Base-by-base conservation (phyloP, 2,329 filamentous ascomycete genomes). In the Cercospora sp. region DNA sequence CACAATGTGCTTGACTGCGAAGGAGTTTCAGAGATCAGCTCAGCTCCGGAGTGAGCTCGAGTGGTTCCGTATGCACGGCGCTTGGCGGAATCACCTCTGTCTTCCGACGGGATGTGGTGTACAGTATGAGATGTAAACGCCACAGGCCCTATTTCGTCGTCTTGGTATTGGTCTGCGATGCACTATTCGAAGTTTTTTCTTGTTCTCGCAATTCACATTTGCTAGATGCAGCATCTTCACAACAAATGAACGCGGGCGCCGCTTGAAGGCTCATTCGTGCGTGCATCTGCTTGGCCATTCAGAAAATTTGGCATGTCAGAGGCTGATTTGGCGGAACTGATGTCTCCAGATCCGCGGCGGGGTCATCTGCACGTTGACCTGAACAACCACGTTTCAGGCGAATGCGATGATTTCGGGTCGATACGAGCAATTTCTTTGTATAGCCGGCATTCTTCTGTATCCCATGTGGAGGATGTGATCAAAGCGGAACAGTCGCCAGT, bases 11-110 rank as follows among this genome's bases (percentile, higher is more conserved):
- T 36, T 59, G 28, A 16, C 16, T 20, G 13, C 5, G n/a, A 8
- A 59, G 18, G n/a, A n/a, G 16, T 9, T 8, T 23, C 23, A 16
- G 16, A 30, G 18, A 59, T 30, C 53, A 23, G 12, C 30, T 59
- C 30, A 20, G 28, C 55, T 36, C n/a, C 30, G 55, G 55, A 59
- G 5, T 13, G 26, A 31, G 18, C 30, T 33, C 10, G 9, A 36
- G 12, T 59, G 55, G 55, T 59, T 59, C 28, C 55, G 55, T 36
- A 31, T 59, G 55, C 55, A 59, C 55, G 55, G 31, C 31, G 55
- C 48, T 55, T 8, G 48, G 48, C 55, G 31, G 55, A 36, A 33
- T 5, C 55, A 59, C 30, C 16, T 10, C 55, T 59, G 10, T 18
- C 28, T 59, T 59, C 55, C 55, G n/a, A n/a, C 31, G 30, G 30